Conservation (phyloP, 139 green algal genomes). For the Volvox reticuliferus region DNA sequence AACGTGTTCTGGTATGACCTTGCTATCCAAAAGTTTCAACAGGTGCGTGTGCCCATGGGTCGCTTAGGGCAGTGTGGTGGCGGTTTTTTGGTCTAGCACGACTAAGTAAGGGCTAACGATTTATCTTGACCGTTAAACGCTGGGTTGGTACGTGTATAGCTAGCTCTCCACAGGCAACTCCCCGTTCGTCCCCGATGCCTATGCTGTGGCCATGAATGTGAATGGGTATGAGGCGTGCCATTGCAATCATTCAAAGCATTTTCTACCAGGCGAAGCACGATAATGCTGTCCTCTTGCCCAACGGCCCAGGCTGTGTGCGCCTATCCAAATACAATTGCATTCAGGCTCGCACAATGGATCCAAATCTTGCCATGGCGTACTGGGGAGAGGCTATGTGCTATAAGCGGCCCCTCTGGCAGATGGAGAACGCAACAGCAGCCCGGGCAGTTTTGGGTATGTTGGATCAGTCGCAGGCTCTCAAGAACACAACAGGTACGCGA, state of each 20-base stretch:
- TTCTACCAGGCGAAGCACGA: no score
- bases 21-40: background rate
- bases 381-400: conserved; percentile 46
- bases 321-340: background rate
- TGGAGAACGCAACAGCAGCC: conserved; percentile 14
- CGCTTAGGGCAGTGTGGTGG: background rate
- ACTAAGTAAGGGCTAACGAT: no score
- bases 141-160: no score
- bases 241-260: no score
- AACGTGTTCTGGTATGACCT: conserved; percentile 52
- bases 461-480: background rate
- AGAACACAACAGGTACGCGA: background rate
- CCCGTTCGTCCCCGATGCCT: no score
- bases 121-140: no score
- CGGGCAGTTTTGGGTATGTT: conserved; percentile 3
- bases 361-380: conserved; percentile 24
- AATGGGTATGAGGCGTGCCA: no score
- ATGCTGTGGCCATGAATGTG: no score
- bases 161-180: no score
- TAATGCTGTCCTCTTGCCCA: background rate
- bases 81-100: no score
- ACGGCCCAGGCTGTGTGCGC: background rate
- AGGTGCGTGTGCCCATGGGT: background rate
- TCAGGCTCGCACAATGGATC: conserved; percentile 31
- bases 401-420: conserved; percentile 57